Base-by-base conservation (phyloP, 148 eudicot genomes). In the Arbutus unedo region DNA sequence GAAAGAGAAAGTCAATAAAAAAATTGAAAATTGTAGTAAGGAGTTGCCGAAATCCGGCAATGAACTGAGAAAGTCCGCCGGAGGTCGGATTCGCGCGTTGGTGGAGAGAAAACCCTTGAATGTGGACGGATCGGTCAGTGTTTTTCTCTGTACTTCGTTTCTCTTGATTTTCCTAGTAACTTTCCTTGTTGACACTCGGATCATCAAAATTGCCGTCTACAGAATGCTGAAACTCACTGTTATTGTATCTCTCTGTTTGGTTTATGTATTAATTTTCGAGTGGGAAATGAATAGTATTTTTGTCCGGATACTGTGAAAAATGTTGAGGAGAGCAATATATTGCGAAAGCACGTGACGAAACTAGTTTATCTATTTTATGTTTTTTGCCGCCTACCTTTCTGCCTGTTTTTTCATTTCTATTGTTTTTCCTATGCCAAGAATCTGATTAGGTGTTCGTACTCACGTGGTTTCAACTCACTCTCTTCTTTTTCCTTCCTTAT, bases 71-170 rank as follows among this genome's bases (percentile, higher is more conserved):
- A 38, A 13, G 44, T 31, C 48, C 48, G 74, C 47, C 14, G 74
- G 74, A 13, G 50, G 74, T 38, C 74, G 21, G 74, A 47, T 13
- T 73, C 76, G 53, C 5, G 53, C 53, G 25, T 73, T 73, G 53
- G 76, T 45, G 25, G 53, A 47, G 6, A 73, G 76, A 73, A 47
- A 73, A 25, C 1, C 76, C 25, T 73, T n/a, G 76, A 45, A 4
- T 19, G 76, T 73, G 10, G 47, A 18, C 15, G 76, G 76, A 73
- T 45, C 23, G 76, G 76, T 73, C 49, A 73, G 76, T 73, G 21
- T 73, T 73, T 0, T 31, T 31, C 38, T 31, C 38, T 31, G 31
- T 64, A 15, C 45, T 67, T 25, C 31, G 16, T 21, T 21, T 23
- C 13, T 66, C 25, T 66, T 66, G 14, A 3, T 7, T 66, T 60